Evolutionary conservation across 805 yeast species (phyloP), one percentile per base, ranked within the genome.

Genomic region (Barnettozyma sucrosica): DNA sequence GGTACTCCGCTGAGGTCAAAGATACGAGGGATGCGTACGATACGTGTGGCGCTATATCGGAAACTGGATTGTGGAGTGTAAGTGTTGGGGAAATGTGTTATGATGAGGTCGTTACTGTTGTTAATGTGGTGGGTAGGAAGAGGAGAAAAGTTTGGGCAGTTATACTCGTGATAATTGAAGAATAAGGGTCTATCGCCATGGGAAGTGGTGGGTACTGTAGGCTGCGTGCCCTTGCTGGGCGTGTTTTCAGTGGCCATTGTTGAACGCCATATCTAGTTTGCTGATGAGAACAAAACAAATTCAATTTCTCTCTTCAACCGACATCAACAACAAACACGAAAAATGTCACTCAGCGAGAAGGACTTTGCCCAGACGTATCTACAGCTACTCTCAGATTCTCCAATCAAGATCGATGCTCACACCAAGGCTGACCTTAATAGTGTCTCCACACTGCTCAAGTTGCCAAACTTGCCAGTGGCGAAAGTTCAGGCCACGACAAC

Each of bases 141-240:
- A 5, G 38, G 37, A 7, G 32, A 18, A n/a, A 18, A 21, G 45
- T 32, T 33, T 19, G 45, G 30, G 1, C 46, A 57, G 2, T 63
- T 23, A 56, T 68, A 80, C 59, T 84, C 90, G 57, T 84, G 88
- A 55, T 81, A 83, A 59, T 85, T 84, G 72, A 81, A 84, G 59
- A 79, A 82, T 10, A 68, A 47, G 0, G 71, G 62, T 32, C 36
- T 36, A n/a, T 24, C 32, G 33, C 9, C 25, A n/a, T 19, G 16
- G n/a, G 3, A 5, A 14, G 21, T 19, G 5, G 37, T 11, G 14
- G 37, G 21, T 7, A 13, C 32, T 4, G 16, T 28, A 16, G 32
- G 16, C 32, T 28, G 32, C 14, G 16, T 51, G 7, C 54, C 55
- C 45, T 60, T 51, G 44, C 47, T 53, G 5, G 43, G 34, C 8